phyloP scores from a whole-genome alignment of 2,329 filamentous ascomycete genomes.

The Pseudogymnoascus sp. region DNA sequence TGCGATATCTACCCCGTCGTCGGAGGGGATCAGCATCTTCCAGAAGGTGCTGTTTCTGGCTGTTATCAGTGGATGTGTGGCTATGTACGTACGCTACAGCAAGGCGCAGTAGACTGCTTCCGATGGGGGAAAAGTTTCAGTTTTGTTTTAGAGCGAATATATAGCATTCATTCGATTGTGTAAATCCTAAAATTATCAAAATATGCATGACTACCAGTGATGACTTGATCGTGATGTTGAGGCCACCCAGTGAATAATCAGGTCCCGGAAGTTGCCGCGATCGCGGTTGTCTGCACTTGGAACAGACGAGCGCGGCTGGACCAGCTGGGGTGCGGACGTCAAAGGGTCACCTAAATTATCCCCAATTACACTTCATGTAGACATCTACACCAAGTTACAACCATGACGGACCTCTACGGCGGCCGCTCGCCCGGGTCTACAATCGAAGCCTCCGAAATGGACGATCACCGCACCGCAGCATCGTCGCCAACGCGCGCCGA shows the following conservation, averaged over 20 bases:
- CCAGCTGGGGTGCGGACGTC: not conserved
- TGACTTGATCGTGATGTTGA: not conserved
- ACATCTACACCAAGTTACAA: not conserved
- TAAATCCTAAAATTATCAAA: not conserved
- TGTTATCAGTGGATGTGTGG: slow-evolving; percentile 21
- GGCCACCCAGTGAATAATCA: not conserved
- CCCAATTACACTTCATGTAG: not conserved
- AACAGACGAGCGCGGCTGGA: slow-evolving; percentile 4
- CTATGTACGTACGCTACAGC: not conserved
- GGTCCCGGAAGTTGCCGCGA: not conserved
- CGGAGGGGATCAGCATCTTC: slow-evolving; percentile 33
- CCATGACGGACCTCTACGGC: slow-evolving; percentile 16
- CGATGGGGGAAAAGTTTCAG: not conserved
- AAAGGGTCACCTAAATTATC: not conserved
- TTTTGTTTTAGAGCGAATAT: not conserved
- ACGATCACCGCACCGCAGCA: slow-evolving; percentile 21
- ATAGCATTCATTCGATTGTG: not conserved
- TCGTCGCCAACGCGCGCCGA: slow-evolving; percentile 24
- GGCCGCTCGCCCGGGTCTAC: slow-evolving; percentile 22
- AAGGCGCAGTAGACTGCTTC: slow-evolving; percentile 1
- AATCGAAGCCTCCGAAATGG: slow-evolving; percentile 24
- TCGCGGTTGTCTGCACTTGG: not conserved
- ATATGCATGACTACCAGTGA: not conserved
- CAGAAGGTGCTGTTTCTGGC: slow-evolving; percentile 44
- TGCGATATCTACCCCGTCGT: slow-evolving; percentile 11